Evolutionary conservation across 305 asterid species (phyloP).

Genomic region (Rubia tinctorum): DNA sequence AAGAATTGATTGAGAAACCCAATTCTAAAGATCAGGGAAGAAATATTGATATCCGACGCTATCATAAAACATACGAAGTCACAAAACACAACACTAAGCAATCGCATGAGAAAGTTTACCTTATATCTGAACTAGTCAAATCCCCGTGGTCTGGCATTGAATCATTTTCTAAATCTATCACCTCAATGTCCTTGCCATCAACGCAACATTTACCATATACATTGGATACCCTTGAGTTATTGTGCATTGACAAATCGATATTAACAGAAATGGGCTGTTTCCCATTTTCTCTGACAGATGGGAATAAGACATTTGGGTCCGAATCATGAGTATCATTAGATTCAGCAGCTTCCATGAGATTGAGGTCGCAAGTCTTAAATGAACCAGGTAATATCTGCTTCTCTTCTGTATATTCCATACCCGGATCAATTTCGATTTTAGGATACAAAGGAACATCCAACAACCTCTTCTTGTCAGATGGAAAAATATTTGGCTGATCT

Average conservation of each 20-base stretch:
- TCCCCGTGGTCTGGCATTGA: conserved; percentile 57
- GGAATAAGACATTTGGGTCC: conserved; percentile 38
- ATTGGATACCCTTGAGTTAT: conserved; percentile 33
- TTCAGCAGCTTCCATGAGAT: conserved; percentile 68
- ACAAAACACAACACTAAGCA: not conserved
- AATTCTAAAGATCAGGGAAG: not conserved
- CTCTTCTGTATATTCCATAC: conserved; percentile 48
- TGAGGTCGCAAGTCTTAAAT: conserved; percentile 88
- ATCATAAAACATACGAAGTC: not conserved
- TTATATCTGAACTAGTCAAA: conserved; percentile 47
- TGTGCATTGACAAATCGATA: conserved; percentile 68
- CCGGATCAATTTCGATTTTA: conserved; percentile 36
- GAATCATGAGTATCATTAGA: conserved; percentile 42
- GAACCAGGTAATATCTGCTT: conserved; percentile 67
- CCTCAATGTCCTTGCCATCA: conserved; percentile 62
- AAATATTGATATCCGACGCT: not conserved
- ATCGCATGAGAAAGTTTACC: conserved; percentile 36
- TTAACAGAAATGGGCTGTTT: conserved; percentile 45
- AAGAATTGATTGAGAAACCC: not conserved
- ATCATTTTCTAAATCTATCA: conserved; percentile 91
- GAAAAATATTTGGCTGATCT: conserved; percentile 27
- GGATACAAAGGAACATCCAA: conserved; percentile 49
- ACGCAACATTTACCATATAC: conserved; percentile 42
- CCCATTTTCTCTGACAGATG: conserved; percentile 42
- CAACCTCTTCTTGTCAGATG: conserved; percentile 46